Conservation (phyloP, 2,329 filamentous ascomycete species). For the Aspergillus piperis region DNA sequence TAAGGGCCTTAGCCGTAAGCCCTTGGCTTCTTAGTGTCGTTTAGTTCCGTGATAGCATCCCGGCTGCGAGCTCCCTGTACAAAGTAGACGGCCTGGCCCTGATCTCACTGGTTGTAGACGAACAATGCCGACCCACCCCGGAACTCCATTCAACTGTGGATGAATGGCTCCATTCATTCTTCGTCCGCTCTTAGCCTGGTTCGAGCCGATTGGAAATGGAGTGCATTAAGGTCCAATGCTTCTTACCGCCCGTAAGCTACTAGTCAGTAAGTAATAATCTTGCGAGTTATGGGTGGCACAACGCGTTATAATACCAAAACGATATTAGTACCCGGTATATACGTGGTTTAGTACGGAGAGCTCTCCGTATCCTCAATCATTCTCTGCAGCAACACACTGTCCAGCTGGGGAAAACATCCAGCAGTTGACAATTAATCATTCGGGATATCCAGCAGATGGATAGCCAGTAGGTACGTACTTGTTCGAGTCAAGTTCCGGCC, state of each 20-base stretch:
- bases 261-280: background rate
- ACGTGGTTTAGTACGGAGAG: background rate
- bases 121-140: conserved; percentile 1
- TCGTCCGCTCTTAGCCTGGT: conserved; percentile 10
- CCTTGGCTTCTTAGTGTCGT: conserved; percentile 12
- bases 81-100: background rate
- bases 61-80: conserved; percentile 2
- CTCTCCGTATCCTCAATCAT: background rate
- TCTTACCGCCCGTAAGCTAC: background rate
- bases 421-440: too few species aligned
- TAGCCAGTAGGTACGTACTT: background rate
- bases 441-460: too few species aligned
- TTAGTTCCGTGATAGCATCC: conserved; percentile 13
- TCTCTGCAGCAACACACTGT: too few species aligned
- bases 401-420: too few species aligned
- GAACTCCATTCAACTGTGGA: conserved; percentile 1
- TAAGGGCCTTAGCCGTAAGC: conserved; percentile 10
- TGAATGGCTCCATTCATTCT: conserved; percentile 6
- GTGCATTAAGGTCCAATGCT: conserved; percentile 1
- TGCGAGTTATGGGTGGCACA: too few species aligned
- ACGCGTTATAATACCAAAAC: background rate
- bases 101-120: background rate
- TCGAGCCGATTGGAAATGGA: conserved; percentile 9
- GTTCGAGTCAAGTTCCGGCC: background rate
- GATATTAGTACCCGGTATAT: background rate